These are phyloP conservation scores for Arthrinium phaeospermum DNA, from an alignment of 2,329 filamentous ascomycete genomes.

Conservation along the genomic window DNA sequence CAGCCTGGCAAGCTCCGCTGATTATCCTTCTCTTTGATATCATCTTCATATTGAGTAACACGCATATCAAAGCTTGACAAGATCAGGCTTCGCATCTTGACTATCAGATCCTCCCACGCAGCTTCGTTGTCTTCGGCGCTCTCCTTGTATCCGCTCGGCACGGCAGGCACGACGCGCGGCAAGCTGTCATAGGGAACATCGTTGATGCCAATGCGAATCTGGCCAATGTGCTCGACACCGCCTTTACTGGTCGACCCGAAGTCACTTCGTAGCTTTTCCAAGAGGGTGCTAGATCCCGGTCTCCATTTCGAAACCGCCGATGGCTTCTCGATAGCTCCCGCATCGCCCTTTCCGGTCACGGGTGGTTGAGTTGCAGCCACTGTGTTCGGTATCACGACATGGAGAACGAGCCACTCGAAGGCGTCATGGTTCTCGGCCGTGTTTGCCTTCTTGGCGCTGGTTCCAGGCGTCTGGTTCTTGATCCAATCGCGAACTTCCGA, in stretches of 20 bases:
- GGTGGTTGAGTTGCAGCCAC: slow-evolving; percentile 79
- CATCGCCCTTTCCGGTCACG: slow-evolving; percentile 58
- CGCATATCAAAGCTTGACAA: slow-evolving; percentile 87
- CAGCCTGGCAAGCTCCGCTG: slow-evolving; percentile 89
- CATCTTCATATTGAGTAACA: slow-evolving; percentile 94
- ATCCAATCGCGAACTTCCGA: slow-evolving; percentile 90
- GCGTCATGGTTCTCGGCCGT: slow-evolving; percentile 93
- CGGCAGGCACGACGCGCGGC: slow-evolving; percentile 66
- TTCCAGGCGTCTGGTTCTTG: slow-evolving; percentile 71
- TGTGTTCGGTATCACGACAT: slow-evolving; percentile 89
- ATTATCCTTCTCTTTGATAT: slow-evolving; percentile 91
- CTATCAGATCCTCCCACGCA: slow-evolving; percentile 83
- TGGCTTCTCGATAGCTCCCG: slow-evolving; percentile 65
- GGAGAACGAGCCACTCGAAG: slow-evolving; percentile 92
- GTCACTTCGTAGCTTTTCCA: slow-evolving; percentile 89
- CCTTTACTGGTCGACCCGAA: slow-evolving; percentile 80
- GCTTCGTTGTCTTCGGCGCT: slow-evolving; percentile 78
- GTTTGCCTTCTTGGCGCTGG: slow-evolving; percentile 63
- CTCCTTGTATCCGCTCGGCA: slow-evolving; percentile 70
- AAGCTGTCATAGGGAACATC: slow-evolving; percentile 70
- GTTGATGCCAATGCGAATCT: slow-evolving; percentile 79
- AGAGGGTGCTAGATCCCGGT: slow-evolving; percentile 77
- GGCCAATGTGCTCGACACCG: slow-evolving; percentile 77
- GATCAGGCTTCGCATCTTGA: slow-evolving; percentile 87
- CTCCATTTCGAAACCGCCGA: slow-evolving; percentile 73